These are phyloP conservation scores for Botrytis byssoidea DNA, from an alignment of 2,329 filamentous ascomycete species.

Conservation along the genomic window DNA sequence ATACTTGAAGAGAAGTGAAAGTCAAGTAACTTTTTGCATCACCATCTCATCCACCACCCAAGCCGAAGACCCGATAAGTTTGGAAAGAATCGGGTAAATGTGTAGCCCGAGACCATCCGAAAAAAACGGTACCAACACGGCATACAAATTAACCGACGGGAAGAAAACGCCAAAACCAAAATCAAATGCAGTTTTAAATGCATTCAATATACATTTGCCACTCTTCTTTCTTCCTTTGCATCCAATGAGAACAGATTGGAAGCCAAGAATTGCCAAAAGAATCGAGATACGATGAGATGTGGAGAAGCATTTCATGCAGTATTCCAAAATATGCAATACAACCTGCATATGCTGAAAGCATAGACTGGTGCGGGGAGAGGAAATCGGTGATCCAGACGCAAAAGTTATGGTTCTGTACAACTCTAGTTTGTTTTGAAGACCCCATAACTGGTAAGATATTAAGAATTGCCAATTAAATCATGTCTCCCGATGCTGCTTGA, in stretches of 20 bases:
- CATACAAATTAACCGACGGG: conserved; percentile 1
- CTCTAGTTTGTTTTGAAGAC: neutral
- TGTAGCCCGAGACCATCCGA: neutral
- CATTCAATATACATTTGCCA: conserved; percentile 4
- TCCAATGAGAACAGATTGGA: neutral
- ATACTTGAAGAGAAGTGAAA: neutral
- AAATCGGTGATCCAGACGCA: neutral
- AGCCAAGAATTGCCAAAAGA: neutral
- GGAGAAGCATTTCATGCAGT: neutral
- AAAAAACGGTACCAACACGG: neutral
- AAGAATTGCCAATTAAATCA: neutral
- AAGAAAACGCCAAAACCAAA: neutral
- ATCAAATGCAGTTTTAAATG: neutral
- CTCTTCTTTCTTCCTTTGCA: neutral
- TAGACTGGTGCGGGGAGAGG: neutral
- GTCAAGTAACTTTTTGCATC: conserved; percentile 8
- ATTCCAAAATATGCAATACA: neutral
- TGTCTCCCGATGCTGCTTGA: conserved; percentile 1
- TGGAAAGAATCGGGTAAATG: neutral
- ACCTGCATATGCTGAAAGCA: neutral
- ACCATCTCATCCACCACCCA: neutral
- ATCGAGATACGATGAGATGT: neutral
- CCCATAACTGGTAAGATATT: neutral
- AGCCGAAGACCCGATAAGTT: neutral
- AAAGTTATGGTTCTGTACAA: neutral